phyloP scores from a whole-genome alignment of 192 early-diverging fungal species.

The Coemansia sp. region DNA sequence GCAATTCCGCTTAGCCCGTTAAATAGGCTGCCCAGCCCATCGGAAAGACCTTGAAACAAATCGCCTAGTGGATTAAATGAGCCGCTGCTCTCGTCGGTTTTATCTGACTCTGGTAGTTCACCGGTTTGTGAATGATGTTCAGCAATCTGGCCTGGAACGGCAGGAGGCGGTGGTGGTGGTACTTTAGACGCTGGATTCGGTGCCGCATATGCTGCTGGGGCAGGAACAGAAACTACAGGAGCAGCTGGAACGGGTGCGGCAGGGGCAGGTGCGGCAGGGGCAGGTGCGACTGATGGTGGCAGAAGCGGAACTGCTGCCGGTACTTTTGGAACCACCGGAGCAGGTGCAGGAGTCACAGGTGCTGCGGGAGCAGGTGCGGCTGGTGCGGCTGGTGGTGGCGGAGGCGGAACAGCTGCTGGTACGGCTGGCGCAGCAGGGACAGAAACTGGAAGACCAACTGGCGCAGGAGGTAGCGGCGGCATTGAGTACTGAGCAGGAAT shows the following conservation, averaged over 20 bases:
- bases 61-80: conserved; percentile 25
- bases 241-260: background rate
- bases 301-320: too few species aligned
- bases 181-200: background rate
- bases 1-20: conserved; percentile 22
- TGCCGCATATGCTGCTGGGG: background rate
- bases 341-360: background rate
- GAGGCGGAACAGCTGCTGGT: background rate
- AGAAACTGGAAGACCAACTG: background rate
- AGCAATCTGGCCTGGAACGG: conserved; percentile 17
- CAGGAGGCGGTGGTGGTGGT: background rate
- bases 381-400: background rate
- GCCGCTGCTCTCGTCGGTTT: background rate
- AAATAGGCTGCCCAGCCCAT: conserved; percentile 25
- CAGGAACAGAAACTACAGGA: conserved; percentile 1
- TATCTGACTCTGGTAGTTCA: background rate
- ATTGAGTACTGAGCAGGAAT: background rate
- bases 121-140: conserved; percentile 25
- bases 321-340: background rate
- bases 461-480: background rate
- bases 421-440: background rate
- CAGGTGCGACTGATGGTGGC: background rate
- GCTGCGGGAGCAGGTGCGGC: background rate
- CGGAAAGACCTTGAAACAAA: conserved; percentile 27
- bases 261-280: conserved; percentile 1